phyloP scores from a whole-genome alignment of 208 protist species.

The Porcisia hertigi region DNA sequence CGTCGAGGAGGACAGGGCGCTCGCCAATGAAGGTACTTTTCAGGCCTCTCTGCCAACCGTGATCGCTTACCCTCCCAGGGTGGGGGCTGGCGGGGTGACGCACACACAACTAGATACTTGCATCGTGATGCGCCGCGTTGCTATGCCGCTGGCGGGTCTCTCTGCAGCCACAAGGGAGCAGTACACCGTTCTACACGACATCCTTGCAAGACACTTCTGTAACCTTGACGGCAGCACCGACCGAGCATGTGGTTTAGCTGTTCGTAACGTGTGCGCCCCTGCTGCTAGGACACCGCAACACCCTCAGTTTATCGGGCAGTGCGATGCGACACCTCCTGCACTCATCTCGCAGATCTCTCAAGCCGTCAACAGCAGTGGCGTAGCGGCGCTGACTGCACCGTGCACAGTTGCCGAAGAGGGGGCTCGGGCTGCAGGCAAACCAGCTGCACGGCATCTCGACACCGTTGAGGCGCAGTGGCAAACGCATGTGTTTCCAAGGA shows the following conservation, averaged over 20 bases:
- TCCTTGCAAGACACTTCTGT: not conserved
- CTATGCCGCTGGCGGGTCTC: slow-evolving; percentile 1
- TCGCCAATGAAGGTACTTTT: not conserved
- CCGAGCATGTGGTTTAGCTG: not conserved
- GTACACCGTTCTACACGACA: slow-evolving; percentile 1
- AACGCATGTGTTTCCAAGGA: not conserved
- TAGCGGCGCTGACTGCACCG: not conserved
- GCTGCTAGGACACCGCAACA: not conserved
- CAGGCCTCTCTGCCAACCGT: not conserved
- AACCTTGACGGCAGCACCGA: no score
- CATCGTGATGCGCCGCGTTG: not conserved
- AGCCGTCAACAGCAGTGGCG: not conserved
- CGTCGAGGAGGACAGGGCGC: not conserved
- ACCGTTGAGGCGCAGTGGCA: not conserved
- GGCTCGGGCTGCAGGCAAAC: not conserved
- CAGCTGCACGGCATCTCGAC: no score
- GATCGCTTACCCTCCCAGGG: not conserved
- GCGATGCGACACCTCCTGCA: not conserved
- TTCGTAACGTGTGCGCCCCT: not conserved
- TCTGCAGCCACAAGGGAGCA: not conserved
- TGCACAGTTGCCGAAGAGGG: not conserved
- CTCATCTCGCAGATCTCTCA: not conserved
- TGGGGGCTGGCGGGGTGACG: not conserved
- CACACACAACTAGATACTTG: not conserved
- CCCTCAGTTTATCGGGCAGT: not conserved